phyloP scores from a whole-genome alignment of 768 basidiomycete species.

The Nidularia pulvinata region DNA sequence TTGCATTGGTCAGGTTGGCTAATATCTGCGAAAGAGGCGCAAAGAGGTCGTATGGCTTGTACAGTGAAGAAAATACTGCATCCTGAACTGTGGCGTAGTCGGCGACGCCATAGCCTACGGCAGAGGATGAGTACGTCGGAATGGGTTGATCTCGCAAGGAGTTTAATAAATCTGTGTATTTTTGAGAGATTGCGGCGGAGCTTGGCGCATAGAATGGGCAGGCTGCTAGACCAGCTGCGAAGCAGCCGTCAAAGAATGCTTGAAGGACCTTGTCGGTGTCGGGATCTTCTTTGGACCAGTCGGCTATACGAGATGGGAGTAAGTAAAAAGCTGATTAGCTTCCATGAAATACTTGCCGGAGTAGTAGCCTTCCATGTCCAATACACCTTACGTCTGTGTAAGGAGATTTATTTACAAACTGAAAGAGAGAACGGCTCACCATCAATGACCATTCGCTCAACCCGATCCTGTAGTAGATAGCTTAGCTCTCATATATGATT shows the following conservation, averaged over 20 bases:
- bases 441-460: conserved; percentile 36
- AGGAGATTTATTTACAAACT: too few species aligned
- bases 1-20: conserved; percentile 26
- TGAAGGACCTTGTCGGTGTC: conserved; percentile 34
- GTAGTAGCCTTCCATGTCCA: conserved; percentile 35
- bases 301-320: not conserved
- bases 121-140: conserved; percentile 19
- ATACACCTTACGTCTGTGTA: conserved; percentile 14
- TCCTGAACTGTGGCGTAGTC: conserved; percentile 27
- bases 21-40: conserved; percentile 28
- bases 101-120: conserved; percentile 28
- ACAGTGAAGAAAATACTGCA: conserved; percentile 27
- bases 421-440: conserved; percentile 2
- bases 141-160: conserved; percentile 25
- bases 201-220: conserved; percentile 38
- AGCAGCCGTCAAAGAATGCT: conserved; percentile 32
- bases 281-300: conserved; percentile 31
- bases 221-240: conserved; percentile 26
- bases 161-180: conserved; percentile 29
- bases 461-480: conserved; percentile 23
- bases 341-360: too few species aligned
- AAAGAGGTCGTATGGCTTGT: conserved; percentile 30
- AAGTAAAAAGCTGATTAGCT: too few species aligned
- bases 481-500: not conserved
- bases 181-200: conserved; percentile 25